phyloP scores from a whole-genome alignment of 148 eudicot genomes.

The Rheum nobile region DNA sequence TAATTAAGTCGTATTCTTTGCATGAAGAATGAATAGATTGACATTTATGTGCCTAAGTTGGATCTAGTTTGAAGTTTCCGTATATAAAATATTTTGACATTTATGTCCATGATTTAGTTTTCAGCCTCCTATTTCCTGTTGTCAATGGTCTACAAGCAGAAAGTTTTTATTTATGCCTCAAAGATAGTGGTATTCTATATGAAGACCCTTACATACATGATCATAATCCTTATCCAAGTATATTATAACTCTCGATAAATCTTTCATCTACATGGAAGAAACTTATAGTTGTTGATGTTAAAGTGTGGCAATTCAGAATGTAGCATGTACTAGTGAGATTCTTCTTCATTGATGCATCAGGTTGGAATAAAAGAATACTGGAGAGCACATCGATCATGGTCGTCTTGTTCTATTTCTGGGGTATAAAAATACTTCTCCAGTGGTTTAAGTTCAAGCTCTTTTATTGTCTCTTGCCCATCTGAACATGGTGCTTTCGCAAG shows the following conservation, averaged over 20 bases:
- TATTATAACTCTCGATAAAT: not conserved
- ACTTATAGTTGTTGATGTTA: not conserved
- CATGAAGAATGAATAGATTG: too few species aligned
- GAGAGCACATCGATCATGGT: slow-evolving; percentile 88
- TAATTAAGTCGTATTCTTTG: too few species aligned
- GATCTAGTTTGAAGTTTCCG: too few species aligned
- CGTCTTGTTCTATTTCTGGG: slow-evolving; percentile 83
- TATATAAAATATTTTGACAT: too few species aligned
- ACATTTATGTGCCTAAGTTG: too few species aligned
- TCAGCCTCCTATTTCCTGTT: too few species aligned
- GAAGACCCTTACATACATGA: slow-evolving; percentile 97
- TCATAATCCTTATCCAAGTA: not conserved
- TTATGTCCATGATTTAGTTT: too few species aligned
- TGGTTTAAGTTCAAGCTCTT: slow-evolving; percentile 75
- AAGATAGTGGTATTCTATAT: slow-evolving; percentile 93
- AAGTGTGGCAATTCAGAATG: not conserved
- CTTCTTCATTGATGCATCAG: slow-evolving; percentile 22
- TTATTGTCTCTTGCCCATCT: slow-evolving; percentile 80
- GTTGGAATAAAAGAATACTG: slow-evolving; percentile 95
- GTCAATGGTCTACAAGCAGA: too few species aligned
- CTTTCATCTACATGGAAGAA: not conserved
- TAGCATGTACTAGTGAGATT: not conserved
- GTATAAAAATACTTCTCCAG: slow-evolving; percentile 76
- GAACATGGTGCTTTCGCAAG: slow-evolving; percentile 68
- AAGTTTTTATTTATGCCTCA: slow-evolving; percentile 70